A percentile compares a stretch with the other conserved stretches of the same genome.
Evolutionary conservation across 2,329 filamentous ascomycete species (phyloP).

Genomic region (Paraconiothyrium brasiliense): DNA sequence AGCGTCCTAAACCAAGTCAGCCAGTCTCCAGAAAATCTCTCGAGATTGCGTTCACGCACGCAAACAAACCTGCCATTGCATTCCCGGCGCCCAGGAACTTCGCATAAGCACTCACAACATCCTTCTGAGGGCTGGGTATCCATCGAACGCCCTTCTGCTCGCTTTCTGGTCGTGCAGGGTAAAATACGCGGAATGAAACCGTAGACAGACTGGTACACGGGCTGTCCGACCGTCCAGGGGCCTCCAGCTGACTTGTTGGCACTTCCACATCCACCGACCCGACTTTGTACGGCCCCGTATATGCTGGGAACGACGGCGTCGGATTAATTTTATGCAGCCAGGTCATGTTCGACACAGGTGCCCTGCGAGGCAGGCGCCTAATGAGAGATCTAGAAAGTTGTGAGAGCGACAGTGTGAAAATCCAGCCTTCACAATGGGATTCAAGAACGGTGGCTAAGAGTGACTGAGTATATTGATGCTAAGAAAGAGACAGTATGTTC

Average conservation of each 20-base stretch:
- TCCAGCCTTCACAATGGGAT: background rate
- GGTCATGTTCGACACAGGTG: constrained; percentile 43
- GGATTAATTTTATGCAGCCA: constrained; percentile 66
- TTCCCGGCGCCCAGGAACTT: constrained; percentile 71
- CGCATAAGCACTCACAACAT: constrained; percentile 78
- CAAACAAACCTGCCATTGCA: constrained; percentile 53
- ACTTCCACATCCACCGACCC: constrained; percentile 85
- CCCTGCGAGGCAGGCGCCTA: constrained; percentile 17
- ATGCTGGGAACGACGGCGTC: constrained; percentile 76
- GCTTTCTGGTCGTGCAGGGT: constrained; percentile 62
- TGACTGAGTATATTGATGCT: background rate
- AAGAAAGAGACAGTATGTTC: background rate
- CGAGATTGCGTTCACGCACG: constrained; percentile 38
- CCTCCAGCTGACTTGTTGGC: constrained; percentile 64
- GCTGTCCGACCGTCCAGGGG: constrained; percentile 63
- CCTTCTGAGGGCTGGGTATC: constrained; percentile 79
- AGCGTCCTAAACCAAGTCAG: constrained; percentile 52
- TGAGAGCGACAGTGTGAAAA: constrained; percentile 42
- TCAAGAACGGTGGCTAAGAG: background rate
- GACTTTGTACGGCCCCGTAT: constrained; percentile 80
- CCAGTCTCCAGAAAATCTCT: constrained; percentile 7
- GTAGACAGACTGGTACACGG: constrained; percentile 66
- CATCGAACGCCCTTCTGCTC: constrained; percentile 72
- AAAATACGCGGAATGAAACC: constrained; percentile 83
- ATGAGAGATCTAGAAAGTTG: constrained; percentile 31